These are phyloP conservation scores for Trichoderma polysporum DNA, from an alignment of 2,329 filamentous ascomycete species.

Conservation along the genomic window DNA sequence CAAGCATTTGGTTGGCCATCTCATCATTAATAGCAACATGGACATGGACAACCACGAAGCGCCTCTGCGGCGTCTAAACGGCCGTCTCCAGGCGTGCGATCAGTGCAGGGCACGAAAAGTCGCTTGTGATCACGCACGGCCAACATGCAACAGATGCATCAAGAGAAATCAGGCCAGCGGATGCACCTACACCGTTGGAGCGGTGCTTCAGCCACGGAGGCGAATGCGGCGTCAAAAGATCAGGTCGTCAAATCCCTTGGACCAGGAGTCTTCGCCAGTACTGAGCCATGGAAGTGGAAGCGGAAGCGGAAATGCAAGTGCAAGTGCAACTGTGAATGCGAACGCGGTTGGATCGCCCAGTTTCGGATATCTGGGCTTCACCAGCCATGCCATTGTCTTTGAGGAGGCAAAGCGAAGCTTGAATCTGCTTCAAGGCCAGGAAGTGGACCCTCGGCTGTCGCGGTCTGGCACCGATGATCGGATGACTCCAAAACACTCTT, in stretches of 20 bases:
- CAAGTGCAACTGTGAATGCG: neutral
- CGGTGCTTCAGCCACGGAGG: constrained; percentile 9
- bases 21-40: neutral
- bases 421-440: constrained; percentile 33
- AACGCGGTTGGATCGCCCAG: neutral
- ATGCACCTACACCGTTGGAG: constrained; percentile 36
- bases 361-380: constrained; percentile 44
- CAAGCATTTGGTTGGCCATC: neutral
- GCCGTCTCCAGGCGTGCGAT: constrained; percentile 29
- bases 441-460: constrained; percentile 6
- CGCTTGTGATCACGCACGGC: constrained; percentile 41
- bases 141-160: constrained; percentile 38
- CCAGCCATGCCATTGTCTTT: constrained; percentile 43
- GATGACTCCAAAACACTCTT: neutral
- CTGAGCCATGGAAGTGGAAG: neutral
- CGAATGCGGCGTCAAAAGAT: neutral
- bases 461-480: neutral
- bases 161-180: constrained; percentile 34
- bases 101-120: constrained; percentile 42
- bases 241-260: neutral
- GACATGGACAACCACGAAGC: neutral
- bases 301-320: neutral
- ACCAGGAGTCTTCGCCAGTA: neutral
- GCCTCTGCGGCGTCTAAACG: constrained; percentile 30
- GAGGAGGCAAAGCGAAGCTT: constrained; percentile 43